A percentile compares a stretch with the other conserved stretches of the same genome.
Conservation (phyloP, 1,284 basidiomycete species). For the Sporisorium scitamineum region DNA sequence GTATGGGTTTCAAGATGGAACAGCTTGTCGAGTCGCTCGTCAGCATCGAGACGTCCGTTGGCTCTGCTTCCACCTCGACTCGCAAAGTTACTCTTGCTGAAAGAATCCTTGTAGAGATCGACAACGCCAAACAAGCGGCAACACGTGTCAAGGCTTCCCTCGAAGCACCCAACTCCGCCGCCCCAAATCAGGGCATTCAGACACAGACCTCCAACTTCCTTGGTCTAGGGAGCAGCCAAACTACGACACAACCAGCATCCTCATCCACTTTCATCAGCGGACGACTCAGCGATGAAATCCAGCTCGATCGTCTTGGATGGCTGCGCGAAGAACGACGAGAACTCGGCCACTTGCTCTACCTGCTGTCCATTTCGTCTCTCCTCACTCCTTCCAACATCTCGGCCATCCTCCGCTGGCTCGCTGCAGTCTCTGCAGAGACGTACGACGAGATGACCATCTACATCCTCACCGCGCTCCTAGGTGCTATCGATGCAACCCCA, state of each 20-base stretch:
- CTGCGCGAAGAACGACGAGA: constrained; percentile 61
- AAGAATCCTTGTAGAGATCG: constrained; percentile 54
- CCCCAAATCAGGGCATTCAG: constrained; percentile 36
- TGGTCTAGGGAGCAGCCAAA: constrained; percentile 39
- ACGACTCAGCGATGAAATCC: constrained; percentile 63
- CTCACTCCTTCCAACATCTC: constrained; percentile 51
- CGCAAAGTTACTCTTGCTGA: constrained; percentile 39
- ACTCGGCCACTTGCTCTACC: constrained; percentile 62
- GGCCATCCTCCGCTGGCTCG: constrained; percentile 51
- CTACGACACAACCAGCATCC: constrained; percentile 21
- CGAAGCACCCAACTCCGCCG: constrained; percentile 29
- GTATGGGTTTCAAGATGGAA: constrained; percentile 58
- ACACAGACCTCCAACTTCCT: constrained; percentile 46
- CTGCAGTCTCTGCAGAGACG: constrained; percentile 51
- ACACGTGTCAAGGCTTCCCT: constrained; percentile 46
- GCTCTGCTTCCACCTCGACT: constrained; percentile 15
- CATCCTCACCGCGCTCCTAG: constrained; percentile 77
- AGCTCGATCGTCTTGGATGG: constrained; percentile 61
- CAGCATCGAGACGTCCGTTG: constrained; percentile 32
- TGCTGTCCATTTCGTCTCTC: constrained; percentile 60
- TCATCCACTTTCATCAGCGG: constrained; percentile 20
- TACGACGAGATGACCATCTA: constrained; percentile 75
- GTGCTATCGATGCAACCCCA: constrained; percentile 76
- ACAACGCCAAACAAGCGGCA: constrained; percentile 40
- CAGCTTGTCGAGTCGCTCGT: constrained; percentile 60